Conservation (phyloP, 2,329 filamentous ascomycete genomes). For the Clarireedia homoeocarpa region DNA sequence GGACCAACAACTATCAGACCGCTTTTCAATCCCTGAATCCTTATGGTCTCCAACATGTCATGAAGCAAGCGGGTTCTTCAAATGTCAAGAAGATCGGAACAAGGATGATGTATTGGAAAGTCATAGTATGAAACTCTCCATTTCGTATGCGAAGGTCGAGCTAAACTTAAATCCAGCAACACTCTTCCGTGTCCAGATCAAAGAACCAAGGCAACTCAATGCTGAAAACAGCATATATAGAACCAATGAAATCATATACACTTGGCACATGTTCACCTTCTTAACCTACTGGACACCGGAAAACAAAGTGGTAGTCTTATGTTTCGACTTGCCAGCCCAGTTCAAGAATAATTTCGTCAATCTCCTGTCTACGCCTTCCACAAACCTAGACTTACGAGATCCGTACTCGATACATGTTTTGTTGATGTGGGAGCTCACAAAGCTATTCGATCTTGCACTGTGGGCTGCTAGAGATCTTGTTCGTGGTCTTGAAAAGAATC, state of each 20-base stretch:
- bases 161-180: neutral
- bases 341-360: neutral
- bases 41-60: neutral
- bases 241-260: neutral
- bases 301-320: neutral
- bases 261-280: slow-evolving; percentile 2
- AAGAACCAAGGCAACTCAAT: neutral
- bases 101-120: neutral
- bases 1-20: neutral
- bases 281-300: neutral
- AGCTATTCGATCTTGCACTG: slow-evolving; percentile 1
- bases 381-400: neutral
- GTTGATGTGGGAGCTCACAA: slow-evolving; percentile 2
- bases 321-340: neutral
- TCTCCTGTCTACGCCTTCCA: neutral
- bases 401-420: neutral
- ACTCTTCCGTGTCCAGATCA: neutral
- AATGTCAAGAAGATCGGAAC: neutral
- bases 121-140: neutral
- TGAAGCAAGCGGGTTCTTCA: slow-evolving; percentile 2
- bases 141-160: neutral
- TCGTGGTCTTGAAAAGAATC: slow-evolving; percentile 2
- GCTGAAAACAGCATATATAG: neutral
- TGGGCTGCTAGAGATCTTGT: neutral
- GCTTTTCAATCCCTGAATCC: neutral